Conservation (phyloP, 2,329 filamentous ascomycete genomes). For the Trichoderma arundinaceum region DNA sequence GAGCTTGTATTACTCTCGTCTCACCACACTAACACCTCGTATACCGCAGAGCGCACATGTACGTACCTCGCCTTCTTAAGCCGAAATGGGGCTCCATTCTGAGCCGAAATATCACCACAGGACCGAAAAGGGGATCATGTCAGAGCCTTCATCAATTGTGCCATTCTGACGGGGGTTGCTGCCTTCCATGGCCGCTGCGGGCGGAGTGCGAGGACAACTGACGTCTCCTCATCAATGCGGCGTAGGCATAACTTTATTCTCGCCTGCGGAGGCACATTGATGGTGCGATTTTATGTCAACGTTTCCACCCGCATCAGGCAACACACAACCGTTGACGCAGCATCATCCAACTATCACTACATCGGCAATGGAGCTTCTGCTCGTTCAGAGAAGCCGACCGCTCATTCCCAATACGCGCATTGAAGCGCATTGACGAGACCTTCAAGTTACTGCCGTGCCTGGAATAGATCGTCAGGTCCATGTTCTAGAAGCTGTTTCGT, state of each 20-base stretch:
- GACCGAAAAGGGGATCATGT: slow-evolving; percentile 13
- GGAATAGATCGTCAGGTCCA: background rate
- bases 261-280: background rate
- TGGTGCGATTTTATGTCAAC: slow-evolving; percentile 26
- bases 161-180: slow-evolving; percentile 7
- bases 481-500: slow-evolving; percentile 22
- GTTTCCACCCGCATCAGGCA: slow-evolving; percentile 23
- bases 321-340: background rate
- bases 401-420: background rate
- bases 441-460: background rate
- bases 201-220: background rate
- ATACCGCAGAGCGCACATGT: background rate
- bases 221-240: background rate
- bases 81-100: slow-evolving; percentile 28
- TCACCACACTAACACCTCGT: background rate
- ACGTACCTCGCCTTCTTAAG: slow-evolving; percentile 18
- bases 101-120: slow-evolving; percentile 27
- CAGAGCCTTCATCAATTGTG: slow-evolving; percentile 17
- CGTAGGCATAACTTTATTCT: background rate
- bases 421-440: background rate
- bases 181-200: background rate
- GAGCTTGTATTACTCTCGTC: background rate
- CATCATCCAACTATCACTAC: background rate
- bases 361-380: background rate
- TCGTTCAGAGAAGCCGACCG: background rate